These are phyloP conservation scores for Vigna trinervia DNA, from an alignment of 306 rosid genomes.

Conservation along the genomic window DNA sequence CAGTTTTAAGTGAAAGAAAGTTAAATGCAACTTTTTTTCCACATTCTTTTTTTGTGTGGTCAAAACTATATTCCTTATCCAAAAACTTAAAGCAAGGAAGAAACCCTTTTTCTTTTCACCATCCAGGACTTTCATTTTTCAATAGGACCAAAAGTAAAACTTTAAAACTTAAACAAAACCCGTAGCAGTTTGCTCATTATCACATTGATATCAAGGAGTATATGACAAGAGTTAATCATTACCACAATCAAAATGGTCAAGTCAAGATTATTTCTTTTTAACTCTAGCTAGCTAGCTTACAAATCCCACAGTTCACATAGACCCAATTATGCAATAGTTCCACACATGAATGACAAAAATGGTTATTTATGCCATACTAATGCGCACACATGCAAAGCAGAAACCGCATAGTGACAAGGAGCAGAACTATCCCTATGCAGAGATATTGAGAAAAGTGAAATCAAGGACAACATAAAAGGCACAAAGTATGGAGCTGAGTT, in stretches of 20 bases:
- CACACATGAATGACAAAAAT: neutral
- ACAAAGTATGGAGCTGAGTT: slow-evolving; percentile 37
- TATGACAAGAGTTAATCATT: neutral
- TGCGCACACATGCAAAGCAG: neutral
- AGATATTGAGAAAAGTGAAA: slow-evolving; percentile 16
- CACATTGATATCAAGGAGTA: neutral
- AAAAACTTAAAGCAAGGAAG: neutral
- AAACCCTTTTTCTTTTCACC: too few species aligned
- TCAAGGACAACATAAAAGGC: slow-evolving; percentile 10
- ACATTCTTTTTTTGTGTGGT: neutral
- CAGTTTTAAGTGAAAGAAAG: neutral
- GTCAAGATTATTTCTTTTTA: neutral
- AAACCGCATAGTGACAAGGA: neutral
- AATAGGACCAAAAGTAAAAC: too few species aligned
- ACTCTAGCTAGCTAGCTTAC: neutral
- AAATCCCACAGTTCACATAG: too few species aligned
- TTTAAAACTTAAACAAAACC: too few species aligned
- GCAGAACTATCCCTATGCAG: neutral
- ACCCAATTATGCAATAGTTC: neutral
- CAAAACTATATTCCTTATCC: neutral
- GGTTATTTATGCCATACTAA: neutral
- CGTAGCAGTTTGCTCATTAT: too few species aligned
- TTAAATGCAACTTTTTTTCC: too few species aligned
- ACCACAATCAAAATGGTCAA: neutral
- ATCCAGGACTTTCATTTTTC: too few species aligned